Conservation (phyloP, 1,284 basidiomycete genomes). For the Vanrija humicola region DNA sequence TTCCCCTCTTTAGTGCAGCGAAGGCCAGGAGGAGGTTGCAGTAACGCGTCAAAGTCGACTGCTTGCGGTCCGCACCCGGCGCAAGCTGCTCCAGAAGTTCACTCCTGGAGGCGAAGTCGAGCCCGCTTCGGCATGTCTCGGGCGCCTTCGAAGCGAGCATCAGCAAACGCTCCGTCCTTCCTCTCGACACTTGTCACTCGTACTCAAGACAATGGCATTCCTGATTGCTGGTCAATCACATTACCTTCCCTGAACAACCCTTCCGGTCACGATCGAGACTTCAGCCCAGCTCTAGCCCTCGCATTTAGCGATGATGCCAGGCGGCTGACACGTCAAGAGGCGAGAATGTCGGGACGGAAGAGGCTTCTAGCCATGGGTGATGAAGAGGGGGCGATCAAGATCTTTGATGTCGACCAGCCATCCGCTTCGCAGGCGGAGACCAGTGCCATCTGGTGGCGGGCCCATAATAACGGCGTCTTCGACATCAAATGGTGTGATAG, state of each 20-base stretch:
- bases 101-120: no score
- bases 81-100: no score
- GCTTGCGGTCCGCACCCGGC: no score
- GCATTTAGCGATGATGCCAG: conserved; percentile 37
- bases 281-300: conserved; percentile 32
- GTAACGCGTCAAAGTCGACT: background rate
- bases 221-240: conserved; percentile 24
- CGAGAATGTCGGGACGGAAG: conserved; percentile 13
- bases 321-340: conserved; percentile 17
- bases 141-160: no score
- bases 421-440: conserved; percentile 22
- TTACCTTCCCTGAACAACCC: conserved; percentile 36
- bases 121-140: no score
- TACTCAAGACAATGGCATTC: conserved; percentile 8
- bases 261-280: conserved; percentile 30
- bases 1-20: background rate
- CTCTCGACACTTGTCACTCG: conserved; percentile 24
- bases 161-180: background rate
- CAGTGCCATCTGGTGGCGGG: conserved; percentile 40
- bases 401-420: conserved; percentile 38
- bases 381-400: conserved; percentile 40
- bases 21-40: background rate
- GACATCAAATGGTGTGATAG: conserved; percentile 68
- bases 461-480: conserved; percentile 78
- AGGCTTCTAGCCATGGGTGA: conserved; percentile 39